These are phyloP conservation scores for Komagataella phaffii DNA, from an alignment of 805 yeast species.

Conservation along the genomic window DNA sequence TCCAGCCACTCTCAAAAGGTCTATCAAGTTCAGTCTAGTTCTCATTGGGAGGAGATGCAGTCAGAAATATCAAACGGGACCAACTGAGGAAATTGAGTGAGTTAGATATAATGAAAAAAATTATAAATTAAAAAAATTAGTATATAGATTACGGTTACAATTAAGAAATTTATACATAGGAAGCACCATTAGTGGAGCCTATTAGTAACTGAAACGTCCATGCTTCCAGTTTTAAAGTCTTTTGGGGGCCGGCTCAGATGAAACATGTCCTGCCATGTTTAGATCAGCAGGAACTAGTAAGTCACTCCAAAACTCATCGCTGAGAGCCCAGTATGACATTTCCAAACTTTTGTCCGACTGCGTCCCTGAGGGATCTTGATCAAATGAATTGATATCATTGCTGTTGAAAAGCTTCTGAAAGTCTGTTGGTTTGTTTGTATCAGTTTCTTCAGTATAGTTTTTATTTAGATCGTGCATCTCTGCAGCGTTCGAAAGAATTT, in stretches of 20 bases:
- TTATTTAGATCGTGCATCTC: conserved; percentile 8
- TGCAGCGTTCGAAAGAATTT: conserved; percentile 27
- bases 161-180: not conserved
- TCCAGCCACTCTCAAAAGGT: conserved; percentile 26
- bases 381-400: not conserved
- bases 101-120: no score
- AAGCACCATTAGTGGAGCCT: not conserved
- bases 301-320: conserved; percentile 57
- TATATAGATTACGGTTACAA: not conserved
- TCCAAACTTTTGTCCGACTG: conserved; percentile 14
- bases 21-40: conserved; percentile 9
- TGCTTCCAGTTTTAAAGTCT: not conserved
- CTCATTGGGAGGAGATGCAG: not conserved
- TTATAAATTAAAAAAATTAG: no score
- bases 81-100: no score
- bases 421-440: not conserved
- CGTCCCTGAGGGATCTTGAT: not conserved
- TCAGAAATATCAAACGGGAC: not conserved
- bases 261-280: not conserved
- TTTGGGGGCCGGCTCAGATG: not conserved
- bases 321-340: conserved; percentile 33
- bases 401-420: not conserved
- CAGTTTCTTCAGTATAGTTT: not conserved
- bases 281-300: conserved; percentile 12
- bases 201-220: not conserved